Evolutionary conservation across 2,329 filamentous ascomycete genomes (phyloP).

Genomic region (Hypoxylon sp.): DNA sequence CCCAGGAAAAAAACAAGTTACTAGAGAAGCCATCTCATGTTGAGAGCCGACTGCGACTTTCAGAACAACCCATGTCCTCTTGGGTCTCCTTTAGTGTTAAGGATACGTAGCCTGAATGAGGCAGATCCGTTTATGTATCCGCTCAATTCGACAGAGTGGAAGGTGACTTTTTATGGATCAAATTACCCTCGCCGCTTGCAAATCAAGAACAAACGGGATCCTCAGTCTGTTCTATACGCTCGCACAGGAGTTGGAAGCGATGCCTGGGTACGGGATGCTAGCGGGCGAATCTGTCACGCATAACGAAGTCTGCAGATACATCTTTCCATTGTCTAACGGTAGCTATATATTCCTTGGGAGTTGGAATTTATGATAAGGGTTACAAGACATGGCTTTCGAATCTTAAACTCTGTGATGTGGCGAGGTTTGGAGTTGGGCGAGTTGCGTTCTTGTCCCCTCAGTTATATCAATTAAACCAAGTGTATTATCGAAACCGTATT

Average conservation of each 20-base stretch:
- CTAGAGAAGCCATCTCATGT: no score
- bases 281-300: background rate
- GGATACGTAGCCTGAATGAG: constrained; percentile 27
- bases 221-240: constrained; percentile 19
- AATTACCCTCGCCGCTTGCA: constrained; percentile 32
- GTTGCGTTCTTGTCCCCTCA: no score
- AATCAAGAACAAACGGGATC: constrained; percentile 39
- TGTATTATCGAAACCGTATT: no score
- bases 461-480: no score
- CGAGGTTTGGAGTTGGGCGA: no score
- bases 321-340: background rate
- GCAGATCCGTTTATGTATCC: constrained; percentile 28
- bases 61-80: no score
- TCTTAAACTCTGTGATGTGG: background rate
- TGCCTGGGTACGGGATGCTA: background rate
- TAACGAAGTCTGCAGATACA: background rate
- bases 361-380: background rate
- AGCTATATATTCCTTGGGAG: no score
- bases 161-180: constrained; percentile 30
- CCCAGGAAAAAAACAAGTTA: no score
- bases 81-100: no score
- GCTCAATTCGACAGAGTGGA: constrained; percentile 33
- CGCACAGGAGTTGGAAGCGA: background rate
- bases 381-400: background rate
- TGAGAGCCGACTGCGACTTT: no score